Evolutionary conservation across 2,329 filamentous ascomycete species (phyloP), one percentile per base, ranked within the genome.

Genomic region (Metarhizium anisopliae): DNA sequence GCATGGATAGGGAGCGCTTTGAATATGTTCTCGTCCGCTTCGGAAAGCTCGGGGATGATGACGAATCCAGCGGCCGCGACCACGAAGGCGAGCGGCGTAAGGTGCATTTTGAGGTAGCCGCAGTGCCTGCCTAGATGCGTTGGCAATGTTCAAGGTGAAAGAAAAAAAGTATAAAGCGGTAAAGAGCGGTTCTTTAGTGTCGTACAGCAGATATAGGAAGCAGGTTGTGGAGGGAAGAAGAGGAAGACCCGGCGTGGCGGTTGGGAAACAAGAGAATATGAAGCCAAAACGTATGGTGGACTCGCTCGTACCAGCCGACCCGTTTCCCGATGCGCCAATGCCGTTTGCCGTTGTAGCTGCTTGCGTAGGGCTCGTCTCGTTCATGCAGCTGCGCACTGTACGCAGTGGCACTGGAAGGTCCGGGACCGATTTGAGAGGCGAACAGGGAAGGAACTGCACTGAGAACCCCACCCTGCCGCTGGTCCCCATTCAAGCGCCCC

Each of bases 31-130:
- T 71, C 67, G 54, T 78, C 74, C 53, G 71, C 67, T 20, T 70
- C 66, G 58, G 73, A 71, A 55, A 77, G 66, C 62, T 76, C 70
- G 56, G 82, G 78, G 38, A 82, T 74, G 54, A 86, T 62, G 58
- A 85, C 71, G 63, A 85, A 76, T 56, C 81, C 78, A 30, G 68
- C 64, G 40, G 70, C 66, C 47, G 68, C 58, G 30, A 69, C 69
- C 56, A 67, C 70, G 25, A 73, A 57, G 51, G 62, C 61, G 43
- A 72, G 64, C 47, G 61, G 64, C 59, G 64, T 66, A 50, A 70
- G 59, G 53, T 70, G 62, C 71, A 72, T 71, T 53, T 52, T 59
- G 61, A 51, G 25, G 20, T 6, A 14, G 54, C 8, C 30, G 51
- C 51, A 32, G 35, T 6, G 30, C 20, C 16, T 45, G 54, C 25